Base-by-base conservation (phyloP, 83 land plant species). In the Picea engelmannii region DNA sequence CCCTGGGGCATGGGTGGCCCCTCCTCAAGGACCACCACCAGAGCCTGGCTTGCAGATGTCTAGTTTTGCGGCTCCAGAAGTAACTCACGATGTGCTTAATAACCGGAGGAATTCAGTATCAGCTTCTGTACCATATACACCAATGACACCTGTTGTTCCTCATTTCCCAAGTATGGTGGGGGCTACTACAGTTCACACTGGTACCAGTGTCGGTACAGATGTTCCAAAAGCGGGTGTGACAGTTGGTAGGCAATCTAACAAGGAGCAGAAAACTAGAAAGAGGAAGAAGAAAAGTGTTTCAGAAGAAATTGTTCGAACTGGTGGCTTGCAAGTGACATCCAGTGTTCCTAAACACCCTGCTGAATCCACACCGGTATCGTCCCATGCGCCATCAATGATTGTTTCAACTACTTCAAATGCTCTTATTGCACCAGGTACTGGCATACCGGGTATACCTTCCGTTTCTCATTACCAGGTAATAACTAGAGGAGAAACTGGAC, bases 251-350 rank as follows among this genome's bases (percentile, higher is more conserved):
- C 71, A n/a, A 24, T 15, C 80, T 44, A 52, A 85, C 74, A 60
- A 76, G 61, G 89, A 78, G n/a, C 80, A 81, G 21, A 92, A 92
- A 65, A 20, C 90, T 65, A 89, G 91, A 66, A 92, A 83, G 78
- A 85, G 88, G 59, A 92, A 87, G 38, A 92, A 92, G 83, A 78
- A 23, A 66, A 21, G 81, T 24, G 62, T 47, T 27, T 49, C 92
- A 75, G 86, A 65, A 42, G 85, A 83, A 62, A 38, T 42, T 69
- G 75, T 27, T 42, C 86, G 70, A 76, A 61, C 59, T 47, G 52
- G 25, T 73, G 77, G 58, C 16, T 73, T 73, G 77, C 49, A 49
- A 42, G 27, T 44, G 77, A 21, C 77, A 17, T 12, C 59, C 59
- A 23, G 59, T 47, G 58, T 47, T 47, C 20, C 77, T 21, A 74